Evolutionary conservation across 805 yeast genomes (phyloP).

Genomic region (Yarrowia sp.): DNA sequence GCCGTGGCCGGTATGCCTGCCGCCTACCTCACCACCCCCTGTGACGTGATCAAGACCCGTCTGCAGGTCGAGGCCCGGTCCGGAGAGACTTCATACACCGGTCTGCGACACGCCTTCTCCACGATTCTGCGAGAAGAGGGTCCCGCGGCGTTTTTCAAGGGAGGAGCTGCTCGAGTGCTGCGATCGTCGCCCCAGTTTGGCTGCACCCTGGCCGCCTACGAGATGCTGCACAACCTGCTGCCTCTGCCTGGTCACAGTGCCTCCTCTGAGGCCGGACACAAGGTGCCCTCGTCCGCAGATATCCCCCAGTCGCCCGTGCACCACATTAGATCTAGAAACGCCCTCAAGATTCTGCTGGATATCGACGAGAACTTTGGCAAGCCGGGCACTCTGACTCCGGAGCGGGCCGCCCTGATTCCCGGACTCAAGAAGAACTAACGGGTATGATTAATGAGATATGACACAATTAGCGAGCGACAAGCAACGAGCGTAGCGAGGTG

Average conservation of each 20-base stretch:
- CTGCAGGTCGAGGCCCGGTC: constrained; percentile 81
- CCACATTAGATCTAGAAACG: constrained; percentile 53
- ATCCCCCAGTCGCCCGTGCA: constrained; percentile 48
- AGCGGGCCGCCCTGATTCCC: constrained; percentile 43
- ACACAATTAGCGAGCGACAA: not conserved
- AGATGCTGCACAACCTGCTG: constrained; percentile 77
- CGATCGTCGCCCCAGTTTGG: constrained; percentile 98
- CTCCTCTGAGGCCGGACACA: constrained; percentile 55
- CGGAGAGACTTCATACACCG: constrained; percentile 78
- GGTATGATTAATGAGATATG: constrained; percentile 23
- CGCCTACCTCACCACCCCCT: constrained; percentile 94
- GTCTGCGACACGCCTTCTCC: constrained; percentile 76
- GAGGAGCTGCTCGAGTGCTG: constrained; percentile 92
- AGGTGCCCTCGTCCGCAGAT: constrained; percentile 50
- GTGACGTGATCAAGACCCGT: constrained; percentile 95
- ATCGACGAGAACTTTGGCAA: constrained; percentile 56
- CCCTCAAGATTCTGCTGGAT: constrained; percentile 54
- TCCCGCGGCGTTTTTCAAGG: constrained; percentile 86
- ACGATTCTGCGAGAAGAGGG: constrained; percentile 86
- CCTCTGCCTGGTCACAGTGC: constrained; percentile 61
- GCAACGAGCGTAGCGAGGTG: not conserved
- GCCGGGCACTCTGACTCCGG: constrained; percentile 48
- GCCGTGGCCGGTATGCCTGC: constrained; percentile 98
- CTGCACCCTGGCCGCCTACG: constrained; percentile 96
- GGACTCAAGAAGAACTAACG: constrained; percentile 40